Evolutionary conservation across 176 grass and related monocot species (phyloP), one percentile per base, ranked within the genome.

Genomic region (Oryza nivara): DNA sequence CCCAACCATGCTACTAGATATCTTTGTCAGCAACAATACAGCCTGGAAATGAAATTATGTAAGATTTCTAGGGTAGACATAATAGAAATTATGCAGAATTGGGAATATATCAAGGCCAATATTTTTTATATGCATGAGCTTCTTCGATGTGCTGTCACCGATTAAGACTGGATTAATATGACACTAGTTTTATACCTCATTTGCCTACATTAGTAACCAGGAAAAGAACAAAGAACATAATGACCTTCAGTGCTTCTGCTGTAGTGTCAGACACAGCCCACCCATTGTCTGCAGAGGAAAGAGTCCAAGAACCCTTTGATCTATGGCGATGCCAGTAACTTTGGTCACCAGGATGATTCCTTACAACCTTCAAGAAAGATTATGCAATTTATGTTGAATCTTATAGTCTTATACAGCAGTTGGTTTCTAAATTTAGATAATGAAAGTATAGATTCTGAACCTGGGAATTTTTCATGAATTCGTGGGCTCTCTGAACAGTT

Each of bases 251-350:
- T 80, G 81, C 82, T 88, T 90, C 88, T 80, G 74, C 73, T 28
- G 91, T 93, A 64, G 81, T 88, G 77, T 90, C 91, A 67, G 88
- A 90, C 15, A 88, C 72, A 46, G 70, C 65, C 91, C 91, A 93
- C 36, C 88, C 91, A 76, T 93, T 89, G 65, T 93, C 88, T 45
- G 82, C 78, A 51, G 79, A 86, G 20, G 91, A 93, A 36, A 93
- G 89, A 26, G 91, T 87, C 85, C 88, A 93, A 10, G 91, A 84
- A 75, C 88, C 91, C 73, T 93, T 90, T 0, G 91, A 90, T 75
- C 71, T 77, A 26, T 93, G 91, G 9, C 85, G 91, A 68, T 88
- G 83, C 86, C 82, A 93, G 0, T 82, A 67, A 72, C 32, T 86
- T 80, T 86, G 85, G 25, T 93, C 91, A 43, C 91, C 85, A 61